Evolutionary conservation across 352 stramenopile species (phyloP).

Genomic region (Nothophytophthora sp.): DNA sequence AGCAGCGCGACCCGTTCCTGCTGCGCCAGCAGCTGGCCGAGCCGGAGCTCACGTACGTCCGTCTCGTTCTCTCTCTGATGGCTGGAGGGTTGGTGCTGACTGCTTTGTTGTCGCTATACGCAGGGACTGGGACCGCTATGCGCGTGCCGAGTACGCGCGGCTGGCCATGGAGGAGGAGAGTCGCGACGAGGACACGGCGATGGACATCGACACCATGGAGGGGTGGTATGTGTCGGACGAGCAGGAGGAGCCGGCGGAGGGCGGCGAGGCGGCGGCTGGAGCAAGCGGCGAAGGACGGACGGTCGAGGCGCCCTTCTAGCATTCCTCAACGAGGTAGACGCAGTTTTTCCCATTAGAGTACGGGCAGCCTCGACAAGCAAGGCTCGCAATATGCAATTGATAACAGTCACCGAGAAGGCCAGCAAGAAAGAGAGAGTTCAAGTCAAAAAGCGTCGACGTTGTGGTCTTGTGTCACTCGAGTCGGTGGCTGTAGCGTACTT

Average conservation of each 20-base stretch:
- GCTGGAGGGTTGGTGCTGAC: conserved; percentile 7
- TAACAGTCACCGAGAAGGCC: no score
- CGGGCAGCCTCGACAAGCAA: no score
- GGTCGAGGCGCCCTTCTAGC: conserved; percentile 76
- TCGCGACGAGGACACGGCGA: conserved; percentile 85
- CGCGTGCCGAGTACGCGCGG: conserved; percentile 96
- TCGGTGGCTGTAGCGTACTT: no score
- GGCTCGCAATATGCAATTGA: no score
- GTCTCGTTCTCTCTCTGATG: conserved; percentile 4
- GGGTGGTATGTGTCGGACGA: conserved; percentile 88
- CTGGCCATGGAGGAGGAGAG: conserved; percentile 98
- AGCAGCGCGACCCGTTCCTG: conserved; percentile 98
- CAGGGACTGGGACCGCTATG: conserved; percentile 98
- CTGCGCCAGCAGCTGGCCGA: conserved; percentile 93
- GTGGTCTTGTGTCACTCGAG: no score
- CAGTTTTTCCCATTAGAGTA: conserved; percentile 24
- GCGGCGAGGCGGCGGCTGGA: conserved; percentile 8
- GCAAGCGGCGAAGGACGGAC: conserved; percentile 48
- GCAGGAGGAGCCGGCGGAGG: conserved; percentile 55
- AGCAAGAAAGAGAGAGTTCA: no score
- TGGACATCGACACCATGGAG: conserved; percentile 91
- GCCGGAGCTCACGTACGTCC: conserved; percentile 81
- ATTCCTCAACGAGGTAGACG: conserved; percentile 22
- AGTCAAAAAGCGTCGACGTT: no score
- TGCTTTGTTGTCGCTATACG: no score